Conservation (phyloP, 345 rosid species). For the Aegle marmelos region DNA sequence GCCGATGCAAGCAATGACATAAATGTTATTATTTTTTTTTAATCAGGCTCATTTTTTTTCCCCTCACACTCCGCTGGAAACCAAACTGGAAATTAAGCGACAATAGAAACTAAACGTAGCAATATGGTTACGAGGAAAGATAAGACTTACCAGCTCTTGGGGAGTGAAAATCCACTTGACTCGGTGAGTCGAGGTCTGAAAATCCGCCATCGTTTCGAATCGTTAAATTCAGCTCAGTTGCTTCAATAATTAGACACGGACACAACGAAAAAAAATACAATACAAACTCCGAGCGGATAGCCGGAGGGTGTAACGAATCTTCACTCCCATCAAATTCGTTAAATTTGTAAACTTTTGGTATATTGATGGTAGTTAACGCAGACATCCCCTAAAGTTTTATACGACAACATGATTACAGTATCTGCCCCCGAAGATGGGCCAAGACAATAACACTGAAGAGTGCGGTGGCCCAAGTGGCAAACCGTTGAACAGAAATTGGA, state of each 20-base stretch:
- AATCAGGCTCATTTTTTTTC: not conserved
- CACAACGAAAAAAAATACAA: not conserved
- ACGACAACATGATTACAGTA: not conserved
- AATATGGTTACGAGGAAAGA: not conserved
- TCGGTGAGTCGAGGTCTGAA: slow-evolving; percentile 82
- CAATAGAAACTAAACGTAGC: not conserved
- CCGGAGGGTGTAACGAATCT: not conserved
- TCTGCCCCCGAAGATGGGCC: not conserved
- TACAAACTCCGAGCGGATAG: not conserved
- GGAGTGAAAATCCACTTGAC: slow-evolving; percentile 92
- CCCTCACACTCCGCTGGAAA: not conserved
- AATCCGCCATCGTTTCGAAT: slow-evolving; percentile 66
- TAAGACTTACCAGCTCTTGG: slow-evolving; percentile 51
- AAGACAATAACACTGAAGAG: no score
- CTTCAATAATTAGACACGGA: not conserved
- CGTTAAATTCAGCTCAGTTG: slow-evolving; percentile 1
- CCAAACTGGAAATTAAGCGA: not conserved
- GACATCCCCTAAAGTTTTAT: not conserved
- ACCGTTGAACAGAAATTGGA: no score
- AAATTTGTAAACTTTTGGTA: not conserved
- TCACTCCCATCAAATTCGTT: not conserved
- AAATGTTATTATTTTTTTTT: no score
- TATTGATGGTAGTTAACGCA: not conserved
- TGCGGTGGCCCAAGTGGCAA: not conserved
- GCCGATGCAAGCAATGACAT: not conserved